Base-by-base conservation (phyloP, 345 rosid genomes). In the Chamaenerion angustifolium region DNA sequence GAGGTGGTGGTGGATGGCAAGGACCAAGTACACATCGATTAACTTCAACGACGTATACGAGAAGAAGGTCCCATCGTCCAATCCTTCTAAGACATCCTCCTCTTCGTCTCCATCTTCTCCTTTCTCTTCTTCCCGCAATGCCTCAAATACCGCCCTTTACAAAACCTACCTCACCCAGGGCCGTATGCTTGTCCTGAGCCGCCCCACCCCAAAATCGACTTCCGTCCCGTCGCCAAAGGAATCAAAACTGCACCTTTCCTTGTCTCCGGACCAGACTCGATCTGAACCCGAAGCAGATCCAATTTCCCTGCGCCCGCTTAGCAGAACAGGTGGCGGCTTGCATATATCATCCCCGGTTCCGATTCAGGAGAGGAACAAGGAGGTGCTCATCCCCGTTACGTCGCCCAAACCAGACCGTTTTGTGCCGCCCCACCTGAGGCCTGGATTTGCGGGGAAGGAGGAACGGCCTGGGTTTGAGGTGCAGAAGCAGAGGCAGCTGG, bases 371-470 rank as follows among this genome's bases (percentile, higher is more conserved):
- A 23, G 43, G 55, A 70, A 57, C 5, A 65, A 57, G 57, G 64
- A 68, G 40, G 59, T 27, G 17, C 40, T 51, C 27, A 0, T 51
- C 58, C 43, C 62, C 64, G 56, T 27, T 35, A 43, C 55, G 44
- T 64, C 65, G 23, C 65, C 76, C 10, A 87, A 79, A 52, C 65
- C 71, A 27, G 56, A 68, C 50, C 69, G 72, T 60, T 88, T 88
- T 42, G 83, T 88, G 49, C 95, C 97, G 25, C 97, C 97, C 48
- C 95, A 88, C 79, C 97, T 88, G 25, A 80, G 97, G 64, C 97
- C 95, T 15, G 93, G 93, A 8, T 84, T 82, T 49, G 68, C 52
- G 9, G 79, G 80, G 7, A 82, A 59, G 56, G 79, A 85, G 62
- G 87, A 76, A 68, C 75, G 56, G 56, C 83, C 79, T 3, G 70